These are phyloP conservation scores for Staphylotrichum longicolle DNA, from an alignment of 495 filamentous ascomycete species.

Conservation along the genomic window DNA sequence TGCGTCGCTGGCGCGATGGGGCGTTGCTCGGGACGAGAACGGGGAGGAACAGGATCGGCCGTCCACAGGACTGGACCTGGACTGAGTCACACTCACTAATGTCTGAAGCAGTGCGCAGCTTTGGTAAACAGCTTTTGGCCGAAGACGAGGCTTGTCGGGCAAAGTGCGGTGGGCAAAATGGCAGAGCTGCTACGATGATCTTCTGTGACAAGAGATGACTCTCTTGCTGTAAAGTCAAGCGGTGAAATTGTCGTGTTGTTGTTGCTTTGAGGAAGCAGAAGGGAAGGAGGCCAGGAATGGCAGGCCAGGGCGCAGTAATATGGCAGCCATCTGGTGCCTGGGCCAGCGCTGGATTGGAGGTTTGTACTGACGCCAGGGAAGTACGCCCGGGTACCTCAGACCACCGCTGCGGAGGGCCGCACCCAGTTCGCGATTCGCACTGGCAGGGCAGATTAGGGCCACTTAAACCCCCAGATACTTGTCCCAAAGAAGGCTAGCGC, in stretches of 20 bases:
- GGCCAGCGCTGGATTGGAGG: constrained; percentile 12
- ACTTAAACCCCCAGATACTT: not conserved
- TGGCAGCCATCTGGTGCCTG: constrained; percentile 19
- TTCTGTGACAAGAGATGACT: constrained; percentile 54
- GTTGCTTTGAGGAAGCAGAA: constrained; percentile 44
- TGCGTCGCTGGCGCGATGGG: not conserved
- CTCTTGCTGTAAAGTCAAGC: constrained; percentile 44
- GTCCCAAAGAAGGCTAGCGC: not conserved
- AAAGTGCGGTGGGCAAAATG: constrained; percentile 39
- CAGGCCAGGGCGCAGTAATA: constrained; percentile 27
- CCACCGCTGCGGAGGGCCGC: not conserved
- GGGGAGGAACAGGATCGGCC: not conserved
- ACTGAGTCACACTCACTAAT: constrained; percentile 28
- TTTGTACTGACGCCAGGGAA: constrained; percentile 12
- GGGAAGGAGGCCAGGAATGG: constrained; percentile 26
- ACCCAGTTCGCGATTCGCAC: constrained; percentile 10
- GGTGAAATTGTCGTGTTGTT: constrained; percentile 41
- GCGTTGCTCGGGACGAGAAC: not conserved
- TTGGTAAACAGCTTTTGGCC: constrained; percentile 37
- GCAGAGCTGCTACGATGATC: constrained; percentile 53
- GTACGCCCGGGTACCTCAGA: constrained; percentile 18
- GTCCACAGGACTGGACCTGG: not conserved
- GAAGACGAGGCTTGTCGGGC: constrained; percentile 33
- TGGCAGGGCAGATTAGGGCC: constrained; percentile 5
- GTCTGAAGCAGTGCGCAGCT: constrained; percentile 31